A percentile compares a stretch with the other conserved stretches of the same genome.
Evolutionary conservation across 2,329 filamentous ascomycete species (phyloP).

Genomic region (Fusarium hainanense): DNA sequence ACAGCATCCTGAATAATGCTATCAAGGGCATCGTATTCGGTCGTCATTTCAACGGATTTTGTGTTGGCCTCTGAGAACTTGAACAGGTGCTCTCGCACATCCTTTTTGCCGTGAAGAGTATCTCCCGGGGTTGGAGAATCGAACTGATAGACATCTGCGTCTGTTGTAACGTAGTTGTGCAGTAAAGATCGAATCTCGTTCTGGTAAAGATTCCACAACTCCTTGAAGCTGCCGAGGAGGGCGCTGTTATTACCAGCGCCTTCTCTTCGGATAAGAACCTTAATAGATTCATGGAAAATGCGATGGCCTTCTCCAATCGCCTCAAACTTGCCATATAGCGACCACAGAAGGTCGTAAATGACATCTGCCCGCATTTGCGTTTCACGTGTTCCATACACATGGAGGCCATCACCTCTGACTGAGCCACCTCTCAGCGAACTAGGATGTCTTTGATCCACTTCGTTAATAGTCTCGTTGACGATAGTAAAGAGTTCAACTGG

Average conservation of each 20-base stretch:
- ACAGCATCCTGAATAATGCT: slow-evolving; percentile 91
- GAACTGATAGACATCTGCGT: slow-evolving; percentile 79
- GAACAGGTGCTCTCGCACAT: slow-evolving; percentile 77
- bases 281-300: slow-evolving; percentile 91
- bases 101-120: slow-evolving; percentile 59
- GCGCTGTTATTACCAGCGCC: slow-evolving; percentile 71
- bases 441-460: slow-evolving; percentile 94
- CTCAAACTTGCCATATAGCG: slow-evolving; percentile 95
- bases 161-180: slow-evolving; percentile 95
- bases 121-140: slow-evolving; percentile 63
- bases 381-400: slow-evolving; percentile 74
- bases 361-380: slow-evolving; percentile 84
- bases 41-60: slow-evolving; percentile 80
- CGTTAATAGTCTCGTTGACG: slow-evolving; percentile 93
- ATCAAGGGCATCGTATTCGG: slow-evolving; percentile 90
- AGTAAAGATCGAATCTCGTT: slow-evolving; percentile 95
- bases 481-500: slow-evolving; percentile 94
- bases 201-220: slow-evolving; percentile 97
- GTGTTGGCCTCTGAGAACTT: slow-evolving; percentile 85
- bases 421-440: slow-evolving; percentile 74
- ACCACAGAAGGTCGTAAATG: slow-evolving; percentile 91
- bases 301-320: slow-evolving; percentile 96
- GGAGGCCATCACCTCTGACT: slow-evolving; percentile 65
- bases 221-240: slow-evolving; percentile 89
- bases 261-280: slow-evolving; percentile 85